Conservation (phyloP, 2,329 filamentous ascomycete genomes). For the Calonectria ilicicola region DNA sequence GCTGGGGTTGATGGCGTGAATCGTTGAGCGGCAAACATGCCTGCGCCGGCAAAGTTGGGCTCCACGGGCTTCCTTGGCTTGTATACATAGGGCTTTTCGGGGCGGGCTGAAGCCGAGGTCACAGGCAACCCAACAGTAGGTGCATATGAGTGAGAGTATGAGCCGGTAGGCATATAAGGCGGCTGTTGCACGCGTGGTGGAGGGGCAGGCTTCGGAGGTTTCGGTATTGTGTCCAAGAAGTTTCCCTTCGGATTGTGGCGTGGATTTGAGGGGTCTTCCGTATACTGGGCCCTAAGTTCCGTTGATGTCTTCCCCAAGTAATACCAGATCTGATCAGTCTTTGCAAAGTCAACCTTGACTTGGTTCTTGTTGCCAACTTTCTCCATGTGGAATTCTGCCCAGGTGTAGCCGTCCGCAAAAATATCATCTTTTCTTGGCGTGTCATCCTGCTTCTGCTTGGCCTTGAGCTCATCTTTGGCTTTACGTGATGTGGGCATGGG, state of each 20-base stretch:
- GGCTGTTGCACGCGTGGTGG: slow-evolving; percentile 37
- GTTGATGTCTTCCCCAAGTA: slow-evolving; percentile 90
- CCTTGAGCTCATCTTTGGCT: slow-evolving; percentile 75
- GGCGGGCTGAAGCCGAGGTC: slow-evolving; percentile 11
- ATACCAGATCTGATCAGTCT: slow-evolving; percentile 84
- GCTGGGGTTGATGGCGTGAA: slow-evolving; percentile 22
- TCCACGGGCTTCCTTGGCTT: slow-evolving; percentile 58
- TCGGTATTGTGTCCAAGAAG: slow-evolving; percentile 77
- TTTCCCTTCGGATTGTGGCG: slow-evolving; percentile 77
- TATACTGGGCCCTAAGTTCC: slow-evolving; percentile 91
- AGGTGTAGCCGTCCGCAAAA: slow-evolving; percentile 77
- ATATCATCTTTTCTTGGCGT: slow-evolving; percentile 73
- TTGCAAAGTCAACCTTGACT: slow-evolving; percentile 77
- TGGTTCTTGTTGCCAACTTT: slow-evolving; percentile 69
- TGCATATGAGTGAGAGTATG: slow-evolving; percentile 26
- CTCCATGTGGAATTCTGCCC: slow-evolving; percentile 83
- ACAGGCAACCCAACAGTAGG: background rate
- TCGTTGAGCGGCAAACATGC: slow-evolving; percentile 41
- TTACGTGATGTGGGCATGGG: slow-evolving; percentile 75
- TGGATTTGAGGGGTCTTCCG: slow-evolving; percentile 75
- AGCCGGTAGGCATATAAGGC: slow-evolving; percentile 39
- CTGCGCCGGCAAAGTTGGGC: slow-evolving; percentile 33
- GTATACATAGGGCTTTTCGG: slow-evolving; percentile 65
- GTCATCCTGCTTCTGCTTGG: slow-evolving; percentile 71
- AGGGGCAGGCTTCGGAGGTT: slow-evolving; percentile 56